phyloP scores from a whole-genome alignment of 345 rosid genomes.

The Hibiscus trionum region DNA sequence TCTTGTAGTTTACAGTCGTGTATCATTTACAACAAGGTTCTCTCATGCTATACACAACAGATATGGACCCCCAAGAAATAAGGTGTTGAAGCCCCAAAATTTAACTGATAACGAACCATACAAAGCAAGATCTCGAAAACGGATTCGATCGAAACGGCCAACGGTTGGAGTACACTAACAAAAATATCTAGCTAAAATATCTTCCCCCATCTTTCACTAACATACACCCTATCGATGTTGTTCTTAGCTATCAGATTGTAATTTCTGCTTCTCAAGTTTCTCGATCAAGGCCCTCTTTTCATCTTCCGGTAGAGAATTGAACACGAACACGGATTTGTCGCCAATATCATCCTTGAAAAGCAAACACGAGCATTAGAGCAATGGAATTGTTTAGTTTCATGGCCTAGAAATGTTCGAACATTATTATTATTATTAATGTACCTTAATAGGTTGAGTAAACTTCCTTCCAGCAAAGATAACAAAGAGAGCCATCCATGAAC shows the following conservation, averaged over 20 bases:
- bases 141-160: not conserved
- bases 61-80: not conserved
- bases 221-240: not conserved
- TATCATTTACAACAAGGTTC: not conserved
- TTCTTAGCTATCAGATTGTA: conserved; percentile 8
- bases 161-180: not conserved
- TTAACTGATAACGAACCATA: no score
- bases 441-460: conserved; percentile 92
- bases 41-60: not conserved
- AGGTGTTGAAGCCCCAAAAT: not conserved
- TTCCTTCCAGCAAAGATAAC: conserved; percentile 85
- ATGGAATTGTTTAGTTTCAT: not conserved
- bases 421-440: conserved; percentile 9
- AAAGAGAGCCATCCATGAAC: conserved; percentile 77
- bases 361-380: conserved; percentile 15
- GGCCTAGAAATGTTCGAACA: not conserved
- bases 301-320: conserved; percentile 65
- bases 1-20: not conserved
- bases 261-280: conserved; percentile 55
- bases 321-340: conserved; percentile 86
- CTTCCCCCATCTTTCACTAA: not conserved
- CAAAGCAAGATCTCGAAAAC: not conserved
- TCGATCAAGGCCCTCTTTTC: conserved; percentile 58
- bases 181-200: not conserved
- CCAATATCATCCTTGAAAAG: conserved; percentile 81